phyloP scores from a whole-genome alignment of 208 protist genomes.

The Leishmania guyanensis region DNA sequence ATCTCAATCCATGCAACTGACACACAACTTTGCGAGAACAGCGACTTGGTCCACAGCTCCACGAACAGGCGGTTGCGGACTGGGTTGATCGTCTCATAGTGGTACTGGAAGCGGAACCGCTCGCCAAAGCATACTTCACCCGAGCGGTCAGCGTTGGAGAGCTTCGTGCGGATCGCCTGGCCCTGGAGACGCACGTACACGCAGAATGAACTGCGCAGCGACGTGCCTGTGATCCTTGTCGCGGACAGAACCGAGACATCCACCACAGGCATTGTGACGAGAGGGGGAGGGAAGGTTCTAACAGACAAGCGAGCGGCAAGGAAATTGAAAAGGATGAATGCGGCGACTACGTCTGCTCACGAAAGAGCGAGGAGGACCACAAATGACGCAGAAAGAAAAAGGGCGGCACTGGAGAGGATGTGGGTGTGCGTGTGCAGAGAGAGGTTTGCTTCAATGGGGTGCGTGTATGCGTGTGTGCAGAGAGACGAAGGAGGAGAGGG shows the following conservation, averaged over 20 bases:
- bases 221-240: slow-evolving; percentile 31
- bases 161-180: slow-evolving; percentile 56
- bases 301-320: neutral
- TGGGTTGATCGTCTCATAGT: slow-evolving; percentile 4
- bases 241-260: slow-evolving; percentile 46
- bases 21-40: slow-evolving; percentile 54
- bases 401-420: neutral
- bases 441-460: neutral
- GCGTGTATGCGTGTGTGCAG: neutral
- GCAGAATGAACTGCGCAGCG: slow-evolving; percentile 39
- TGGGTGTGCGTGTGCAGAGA: neutral
- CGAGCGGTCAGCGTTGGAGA: slow-evolving; percentile 7
- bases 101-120: slow-evolving; percentile 55
- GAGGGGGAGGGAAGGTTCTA: neutral
- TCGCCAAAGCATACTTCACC: slow-evolving; percentile 39
- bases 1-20: slow-evolving; percentile 52
- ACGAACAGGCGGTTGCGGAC: slow-evolving; percentile 47
- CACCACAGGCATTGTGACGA: slow-evolving; percentile 35
- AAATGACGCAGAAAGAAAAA: neutral
- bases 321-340: neutral
- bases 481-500: neutral
- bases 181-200: slow-evolving; percentile 63
- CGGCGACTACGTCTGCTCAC: neutral
- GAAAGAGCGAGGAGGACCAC: neutral
- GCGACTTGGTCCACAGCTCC: slow-evolving; percentile 56